Base-by-base conservation (phyloP, 768 basidiomycete genomes). In the Pleurotus giganteus region DNA sequence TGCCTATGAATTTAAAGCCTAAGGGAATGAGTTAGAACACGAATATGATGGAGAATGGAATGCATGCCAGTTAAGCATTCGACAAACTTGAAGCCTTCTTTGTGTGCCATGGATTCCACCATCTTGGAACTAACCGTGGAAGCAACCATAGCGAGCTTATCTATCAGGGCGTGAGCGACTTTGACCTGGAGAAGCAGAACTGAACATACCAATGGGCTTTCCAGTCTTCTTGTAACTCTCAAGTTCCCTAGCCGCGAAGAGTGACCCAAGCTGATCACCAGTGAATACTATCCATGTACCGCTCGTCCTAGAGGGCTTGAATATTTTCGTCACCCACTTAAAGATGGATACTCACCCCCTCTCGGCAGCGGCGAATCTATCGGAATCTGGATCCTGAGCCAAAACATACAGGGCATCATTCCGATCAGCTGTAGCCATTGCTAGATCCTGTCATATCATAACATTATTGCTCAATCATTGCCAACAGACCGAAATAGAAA, bases 1-100 rank as follows among this genome's bases (percentile, higher is more conserved):
- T 95, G 6, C 93, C 93, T 47, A 95, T 92, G 64, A 82, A 93
- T 69, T 95, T 95, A 71, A 95, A 95, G 2, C 93, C 92, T 86
- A 61, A 34, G 46, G 34, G 27, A 31, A 54, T 28, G 47, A n/a
- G n/a, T n/a, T 37, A 55, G 57, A 9, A 32, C 24, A 36, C 41
- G 34, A 43, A 46, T 62, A 21, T 61, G 54, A 57, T 60, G 57
- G 37, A 51, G 52, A 32, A 32, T 27, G 29, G 49, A 21, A 53
- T 29, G 54, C 59, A 12, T 47, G 36, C 90, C 92, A 29, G 93
- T 95, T 39, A 95, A 69, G 63, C 90, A 94, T 65, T 95, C 91
- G 6, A 80, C 79, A 64, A 93, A 94, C 61, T 78, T 83, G 74
- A 94, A 94, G 1, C 90, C 91, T 63, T 94, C 92, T 4, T 65